Percentiles rank a stretch among this genome's conserved stretches.
These are phyloP conservation scores for Xylaria bambusicola DNA, from an alignment of 495 filamentous ascomycete genomes.

Conservation along the genomic window DNA sequence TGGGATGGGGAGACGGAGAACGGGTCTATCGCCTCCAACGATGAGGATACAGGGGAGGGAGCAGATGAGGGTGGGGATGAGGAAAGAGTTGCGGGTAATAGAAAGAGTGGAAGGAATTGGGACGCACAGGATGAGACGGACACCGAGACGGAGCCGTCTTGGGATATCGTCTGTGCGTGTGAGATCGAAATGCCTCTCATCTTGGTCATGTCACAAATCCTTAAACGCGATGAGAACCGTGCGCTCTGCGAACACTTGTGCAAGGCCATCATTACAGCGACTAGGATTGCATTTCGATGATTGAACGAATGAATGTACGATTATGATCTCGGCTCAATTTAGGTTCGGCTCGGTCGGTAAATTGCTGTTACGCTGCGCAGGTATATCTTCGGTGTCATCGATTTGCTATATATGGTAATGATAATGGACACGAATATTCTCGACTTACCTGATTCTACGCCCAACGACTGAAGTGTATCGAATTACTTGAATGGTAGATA, in stretches of 20 bases:
- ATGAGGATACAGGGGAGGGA: neutral
- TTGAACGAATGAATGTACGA: too few species aligned
- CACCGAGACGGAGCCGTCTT: neutral
- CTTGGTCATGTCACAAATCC: constrained; percentile 4
- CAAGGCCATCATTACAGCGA: neutral
- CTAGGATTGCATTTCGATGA: neutral
- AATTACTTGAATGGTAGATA: too few species aligned
- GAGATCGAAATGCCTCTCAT: constrained; percentile 18
- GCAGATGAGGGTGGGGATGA: neutral
- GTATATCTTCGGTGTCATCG: too few species aligned
- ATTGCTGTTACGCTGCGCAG: too few species aligned
- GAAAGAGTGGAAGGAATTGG: neutral
- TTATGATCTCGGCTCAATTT: too few species aligned
- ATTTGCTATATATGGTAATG: too few species aligned
- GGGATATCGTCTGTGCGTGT: constrained; percentile 16
- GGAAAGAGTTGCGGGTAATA: neutral
- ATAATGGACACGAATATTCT: too few species aligned
- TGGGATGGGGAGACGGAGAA: constrained; percentile 17
- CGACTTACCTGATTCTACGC: too few species aligned
- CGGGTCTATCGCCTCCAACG: neutral
- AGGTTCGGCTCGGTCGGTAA: too few species aligned
- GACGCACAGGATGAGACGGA: constrained; percentile 13
- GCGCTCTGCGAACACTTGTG: constrained; percentile 16
- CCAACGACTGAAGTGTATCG: too few species aligned
- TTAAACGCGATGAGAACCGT: constrained; percentile 12